Percentiles rank a stretch among this genome's conserved stretches.
Conservation (phyloP, 2,329 filamentous ascomycete species). For the Didymella segeticola region DNA sequence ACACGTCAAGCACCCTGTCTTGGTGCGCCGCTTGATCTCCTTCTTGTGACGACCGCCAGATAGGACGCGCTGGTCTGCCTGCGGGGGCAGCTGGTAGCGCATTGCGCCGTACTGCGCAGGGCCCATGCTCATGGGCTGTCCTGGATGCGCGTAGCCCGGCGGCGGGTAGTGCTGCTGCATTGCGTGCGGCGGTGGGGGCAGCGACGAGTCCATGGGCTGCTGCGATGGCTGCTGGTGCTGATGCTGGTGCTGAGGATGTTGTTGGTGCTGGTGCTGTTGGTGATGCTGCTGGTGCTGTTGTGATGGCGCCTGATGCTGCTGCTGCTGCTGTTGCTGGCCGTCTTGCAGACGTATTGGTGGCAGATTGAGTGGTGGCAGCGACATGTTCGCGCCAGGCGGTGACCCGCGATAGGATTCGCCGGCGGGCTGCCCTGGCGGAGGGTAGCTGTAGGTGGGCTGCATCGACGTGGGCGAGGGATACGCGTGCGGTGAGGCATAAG, state of each 20-base stretch:
- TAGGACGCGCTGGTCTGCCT: slow-evolving; percentile 60
- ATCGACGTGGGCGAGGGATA: slow-evolving; percentile 58
- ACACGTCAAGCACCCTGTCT: slow-evolving; percentile 70
- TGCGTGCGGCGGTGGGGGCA: slow-evolving; percentile 60
- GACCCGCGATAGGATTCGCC: slow-evolving; percentile 56
- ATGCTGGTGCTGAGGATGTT: slow-evolving; percentile 57
- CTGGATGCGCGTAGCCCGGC: slow-evolving; percentile 49
- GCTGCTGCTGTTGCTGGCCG: slow-evolving; percentile 47
- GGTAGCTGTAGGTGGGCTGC: slow-evolving; percentile 58
- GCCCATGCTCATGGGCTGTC: slow-evolving; percentile 58
- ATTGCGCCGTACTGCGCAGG: slow-evolving; percentile 55
- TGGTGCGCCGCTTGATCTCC: slow-evolving; percentile 78
- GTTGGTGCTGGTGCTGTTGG: slow-evolving; percentile 44
- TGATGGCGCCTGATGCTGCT: slow-evolving; percentile 43
- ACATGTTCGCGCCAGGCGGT: slow-evolving; percentile 53
- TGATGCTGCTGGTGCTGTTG: slow-evolving; percentile 57
- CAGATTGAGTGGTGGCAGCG: slow-evolving; percentile 56
- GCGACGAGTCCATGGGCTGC: slow-evolving; percentile 59
- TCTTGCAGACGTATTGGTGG: slow-evolving; percentile 60
- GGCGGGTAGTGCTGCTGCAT: slow-evolving; percentile 61
- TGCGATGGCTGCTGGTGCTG: slow-evolving; percentile 42
- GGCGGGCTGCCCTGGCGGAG: slow-evolving; percentile 47
- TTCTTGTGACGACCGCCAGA: slow-evolving; percentile 71
- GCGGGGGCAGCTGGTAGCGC: slow-evolving; percentile 64
- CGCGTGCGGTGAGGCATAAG: slow-evolving; percentile 57